Conservation (phyloP, 2,329 filamentous ascomycete genomes). For the Paramyrothecium roridum region DNA sequence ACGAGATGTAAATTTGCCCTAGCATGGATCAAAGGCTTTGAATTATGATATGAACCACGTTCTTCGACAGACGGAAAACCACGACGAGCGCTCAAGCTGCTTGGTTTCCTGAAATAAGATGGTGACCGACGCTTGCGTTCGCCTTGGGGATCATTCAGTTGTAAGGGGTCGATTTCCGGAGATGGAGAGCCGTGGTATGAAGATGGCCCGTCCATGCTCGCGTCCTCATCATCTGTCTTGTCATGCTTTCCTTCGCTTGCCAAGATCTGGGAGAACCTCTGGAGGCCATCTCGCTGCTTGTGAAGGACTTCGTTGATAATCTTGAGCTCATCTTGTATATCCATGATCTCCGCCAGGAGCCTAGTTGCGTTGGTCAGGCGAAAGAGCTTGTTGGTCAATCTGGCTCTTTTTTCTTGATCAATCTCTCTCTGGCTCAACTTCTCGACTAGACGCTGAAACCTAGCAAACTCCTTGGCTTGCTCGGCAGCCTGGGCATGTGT, state of each 20-base stretch:
- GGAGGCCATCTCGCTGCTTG: not conserved
- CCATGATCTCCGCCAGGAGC: not conserved
- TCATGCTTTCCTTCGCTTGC: not conserved
- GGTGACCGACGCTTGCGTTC: not conserved
- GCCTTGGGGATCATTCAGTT: not conserved
- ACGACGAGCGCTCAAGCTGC: not conserved
- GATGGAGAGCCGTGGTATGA: not conserved
- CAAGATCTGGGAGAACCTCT: not conserved
- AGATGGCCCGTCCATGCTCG: not conserved
- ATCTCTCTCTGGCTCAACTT: not conserved
- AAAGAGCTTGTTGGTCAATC: not conserved
- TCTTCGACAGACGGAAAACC: not conserved
- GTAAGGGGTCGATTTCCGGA: not conserved
- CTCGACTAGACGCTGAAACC: not conserved
- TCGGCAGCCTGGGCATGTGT: not conserved
- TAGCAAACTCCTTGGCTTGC: not conserved
- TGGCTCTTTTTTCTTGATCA: not conserved
- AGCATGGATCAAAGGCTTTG: not conserved
- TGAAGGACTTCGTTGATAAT: not conserved
- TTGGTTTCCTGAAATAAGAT: not conserved
- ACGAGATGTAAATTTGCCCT: not conserved
- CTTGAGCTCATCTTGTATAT: not conserved
- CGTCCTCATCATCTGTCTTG: not conserved
- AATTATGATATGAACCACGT: not conserved
- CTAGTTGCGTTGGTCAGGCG: not conserved